Conservation (phyloP, 306 rosid genomes). For the Citrullus mucosospermus region DNA sequence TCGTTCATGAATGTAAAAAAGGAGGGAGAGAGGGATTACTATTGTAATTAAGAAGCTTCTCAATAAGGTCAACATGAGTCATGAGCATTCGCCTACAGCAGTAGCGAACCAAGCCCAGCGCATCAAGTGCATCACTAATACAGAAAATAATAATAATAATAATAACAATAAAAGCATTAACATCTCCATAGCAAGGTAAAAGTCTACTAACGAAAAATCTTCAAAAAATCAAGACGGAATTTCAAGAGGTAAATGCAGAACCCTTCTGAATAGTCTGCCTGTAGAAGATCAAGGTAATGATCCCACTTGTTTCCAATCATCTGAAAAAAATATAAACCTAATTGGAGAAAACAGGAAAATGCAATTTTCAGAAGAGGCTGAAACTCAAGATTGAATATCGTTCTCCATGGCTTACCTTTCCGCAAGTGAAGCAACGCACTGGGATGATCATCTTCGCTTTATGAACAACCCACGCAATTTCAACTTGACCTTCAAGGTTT, state of each 20-base stretch:
- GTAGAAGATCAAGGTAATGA: constrained; percentile 73
- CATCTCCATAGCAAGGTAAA: not conserved
- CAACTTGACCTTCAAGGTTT: not conserved
- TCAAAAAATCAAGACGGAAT: not conserved
- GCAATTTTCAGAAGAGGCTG: not conserved
- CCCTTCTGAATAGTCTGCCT: constrained; percentile 90
- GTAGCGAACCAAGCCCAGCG: constrained; percentile 77
- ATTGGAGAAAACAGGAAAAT: not conserved
- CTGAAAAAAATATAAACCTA: constrained; percentile 19
- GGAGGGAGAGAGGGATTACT: constrained; percentile 24
- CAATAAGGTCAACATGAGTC: constrained; percentile 96
- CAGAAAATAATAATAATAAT: not conserved
- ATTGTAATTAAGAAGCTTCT: constrained; percentile 92
- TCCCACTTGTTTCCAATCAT: constrained; percentile 98
- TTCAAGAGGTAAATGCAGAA: not conserved
- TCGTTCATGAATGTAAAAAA: not conserved
- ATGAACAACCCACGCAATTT: not conserved
- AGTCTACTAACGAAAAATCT: not conserved
- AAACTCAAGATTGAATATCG: too few species aligned
- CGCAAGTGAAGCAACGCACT: constrained; percentile 85
- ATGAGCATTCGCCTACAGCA: constrained; percentile 95
- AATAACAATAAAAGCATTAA: not conserved
- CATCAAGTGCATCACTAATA: constrained; percentile 85
- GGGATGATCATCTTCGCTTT: constrained; percentile 56
- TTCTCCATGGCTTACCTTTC: constrained; percentile 31